A percentile compares a stretch with the other conserved stretches of the same genome.
Conservation (phyloP, 1,284 basidiomycete genomes). For the Grifola frondosa region DNA sequence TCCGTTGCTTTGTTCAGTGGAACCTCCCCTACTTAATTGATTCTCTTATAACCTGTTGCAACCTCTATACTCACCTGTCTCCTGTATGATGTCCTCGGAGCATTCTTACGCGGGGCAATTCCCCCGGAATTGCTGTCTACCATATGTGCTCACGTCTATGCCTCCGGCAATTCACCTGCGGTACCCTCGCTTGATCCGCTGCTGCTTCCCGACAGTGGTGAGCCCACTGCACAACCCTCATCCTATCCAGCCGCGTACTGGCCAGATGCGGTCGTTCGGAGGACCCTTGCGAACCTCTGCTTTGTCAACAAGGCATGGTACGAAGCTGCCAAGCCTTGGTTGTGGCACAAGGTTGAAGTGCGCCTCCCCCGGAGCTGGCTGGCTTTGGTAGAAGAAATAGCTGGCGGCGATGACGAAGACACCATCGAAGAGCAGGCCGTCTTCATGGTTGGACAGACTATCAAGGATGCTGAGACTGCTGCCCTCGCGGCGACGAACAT, state of each 20-base stretch:
- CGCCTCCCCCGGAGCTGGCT: constrained; percentile 78
- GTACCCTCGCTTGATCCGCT: constrained; percentile 69
- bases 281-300: constrained; percentile 65
- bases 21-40: not conserved
- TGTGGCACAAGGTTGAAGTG: constrained; percentile 79
- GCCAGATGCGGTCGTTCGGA: constrained; percentile 61
- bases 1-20: not conserved
- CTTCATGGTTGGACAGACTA: constrained; percentile 60
- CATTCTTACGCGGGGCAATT: constrained; percentile 24
- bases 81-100: constrained; percentile 17
- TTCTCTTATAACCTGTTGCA: too few species aligned
- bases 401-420: constrained; percentile 58
- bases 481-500: constrained; percentile 43
- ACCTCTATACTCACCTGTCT: not conserved
- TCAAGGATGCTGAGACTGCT: constrained; percentile 61
- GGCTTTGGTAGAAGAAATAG: constrained; percentile 71
- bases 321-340: constrained; percentile 75
- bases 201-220: constrained; percentile 44
- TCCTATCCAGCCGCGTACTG: constrained; percentile 67
- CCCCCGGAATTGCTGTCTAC: constrained; percentile 64
- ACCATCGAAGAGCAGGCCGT: constrained; percentile 53
- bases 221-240: constrained; percentile 65
- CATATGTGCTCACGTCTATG: constrained; percentile 69
- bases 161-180: constrained; percentile 53
- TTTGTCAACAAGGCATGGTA: constrained; percentile 74